Base-by-base conservation (phyloP, 2,329 filamentous ascomycete species). In the Myriangium duriaei region DNA sequence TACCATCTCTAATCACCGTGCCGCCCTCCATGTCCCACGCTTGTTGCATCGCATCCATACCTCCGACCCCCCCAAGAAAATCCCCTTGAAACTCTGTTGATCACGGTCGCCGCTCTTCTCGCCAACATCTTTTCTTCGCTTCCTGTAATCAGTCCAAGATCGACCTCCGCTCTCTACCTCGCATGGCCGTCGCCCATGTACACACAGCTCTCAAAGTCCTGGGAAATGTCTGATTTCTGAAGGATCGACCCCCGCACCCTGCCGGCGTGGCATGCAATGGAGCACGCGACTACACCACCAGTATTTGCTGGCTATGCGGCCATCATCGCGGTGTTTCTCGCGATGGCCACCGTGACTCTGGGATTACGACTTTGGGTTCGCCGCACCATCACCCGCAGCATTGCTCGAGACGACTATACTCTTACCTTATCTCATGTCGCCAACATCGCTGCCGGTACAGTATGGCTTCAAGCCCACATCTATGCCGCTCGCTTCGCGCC, bases 391-490 rank as follows among this genome's bases (percentile, higher is more conserved):
- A 37, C 35, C n/a, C 29, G 13, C 24, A 37, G 15, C 3, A 11
- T 37, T 6, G 35, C 35, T 15, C 29, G 30, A 11, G 35, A 37
- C 17, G 35, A 37, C 35, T 30, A 3, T 14, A 30, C 30, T 5
- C 29, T 39, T 11, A 12, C 28, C 5, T 26, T 39, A 17, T 19
- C 36, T 6, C 36, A 39, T n/a, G 5, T 15, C 12, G 5, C 16
- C 11, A 39, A 31, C 14, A 33, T 26, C 18, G 15, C 16, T 11
- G 36, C 36, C 12, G 26, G 3, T 12, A 16, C n/a, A 9, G 29
- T 39, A 5, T 39, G 36, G 36, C 19, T 39, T 14, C 17, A 17
- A 9, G 7, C 21, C 7, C 21, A 26, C n/a, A 26, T 26, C 21
- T 26, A 26, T 26, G 21, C 21, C 21, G 21, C 21, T n/a, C 21